These are phyloP conservation scores for Fusarium beomiforme DNA, from an alignment of 2,329 filamentous ascomycete species.

Conservation along the genomic window DNA sequence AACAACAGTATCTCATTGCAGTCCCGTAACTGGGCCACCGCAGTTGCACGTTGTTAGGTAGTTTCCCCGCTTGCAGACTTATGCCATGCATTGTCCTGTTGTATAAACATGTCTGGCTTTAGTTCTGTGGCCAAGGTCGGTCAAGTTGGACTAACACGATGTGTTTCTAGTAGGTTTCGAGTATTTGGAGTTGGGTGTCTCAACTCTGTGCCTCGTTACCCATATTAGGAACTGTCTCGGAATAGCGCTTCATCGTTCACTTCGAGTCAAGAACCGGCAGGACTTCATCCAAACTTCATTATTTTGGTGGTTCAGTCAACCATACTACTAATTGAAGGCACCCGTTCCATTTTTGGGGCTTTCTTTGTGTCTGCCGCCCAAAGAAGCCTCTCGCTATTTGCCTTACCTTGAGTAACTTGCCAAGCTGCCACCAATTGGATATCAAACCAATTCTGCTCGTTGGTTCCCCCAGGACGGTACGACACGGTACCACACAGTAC, in stretches of 20 bases:
- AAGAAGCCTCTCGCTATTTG: conserved; percentile 12
- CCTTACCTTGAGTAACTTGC: not conserved
- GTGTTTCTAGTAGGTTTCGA: conserved; percentile 30
- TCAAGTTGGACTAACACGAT: conserved; percentile 21
- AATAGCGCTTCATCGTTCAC: not conserved
- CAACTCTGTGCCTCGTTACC: not conserved
- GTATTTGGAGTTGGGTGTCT: conserved; percentile 13
- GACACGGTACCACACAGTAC: conserved; percentile 13
- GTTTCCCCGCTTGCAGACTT: conserved; percentile 1
- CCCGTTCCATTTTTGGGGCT: not conserved
- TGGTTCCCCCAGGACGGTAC: conserved; percentile 19
- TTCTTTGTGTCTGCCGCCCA: conserved; percentile 2
- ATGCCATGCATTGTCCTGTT: not conserved
- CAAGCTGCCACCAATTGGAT: conserved; percentile 27
- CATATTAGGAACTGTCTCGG: conserved; percentile 12
- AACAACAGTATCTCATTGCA: conserved; percentile 13
- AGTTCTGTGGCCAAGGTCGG: conserved; percentile 2
- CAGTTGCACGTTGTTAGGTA: conserved; percentile 10
- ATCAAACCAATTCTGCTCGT: conserved; percentile 20
- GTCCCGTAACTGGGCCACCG: not conserved
- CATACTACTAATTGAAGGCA: conserved; percentile 13
- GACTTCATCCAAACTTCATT: not conserved
- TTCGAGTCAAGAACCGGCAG: not conserved
- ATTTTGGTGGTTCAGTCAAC: not conserved
- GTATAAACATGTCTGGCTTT: conserved; percentile 13